Evolutionary conservation across 2,329 filamentous ascomycete genomes (phyloP).

Genomic region (Aspergillus caelatus): DNA sequence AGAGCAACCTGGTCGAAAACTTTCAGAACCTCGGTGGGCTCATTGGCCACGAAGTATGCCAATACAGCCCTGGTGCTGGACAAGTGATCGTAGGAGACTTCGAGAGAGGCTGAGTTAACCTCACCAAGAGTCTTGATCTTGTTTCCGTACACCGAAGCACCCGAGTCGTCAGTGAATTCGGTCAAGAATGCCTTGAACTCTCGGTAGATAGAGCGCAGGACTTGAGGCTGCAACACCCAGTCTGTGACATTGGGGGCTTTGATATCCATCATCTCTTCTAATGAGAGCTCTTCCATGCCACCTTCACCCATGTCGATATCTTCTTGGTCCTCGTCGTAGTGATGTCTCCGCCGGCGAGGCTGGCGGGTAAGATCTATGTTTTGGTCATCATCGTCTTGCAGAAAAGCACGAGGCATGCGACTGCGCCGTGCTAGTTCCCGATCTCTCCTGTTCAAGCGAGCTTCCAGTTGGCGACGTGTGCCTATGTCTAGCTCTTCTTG

Average conservation of each 20-base stretch:
- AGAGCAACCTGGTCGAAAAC: slow-evolving; percentile 97
- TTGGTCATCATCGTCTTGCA: slow-evolving; percentile 76
- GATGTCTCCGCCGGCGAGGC: slow-evolving; percentile 79
- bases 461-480: slow-evolving; percentile 62
- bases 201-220: slow-evolving; percentile 89
- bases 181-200: slow-evolving; percentile 98
- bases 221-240: slow-evolving; percentile 88
- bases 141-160: slow-evolving; percentile 90
- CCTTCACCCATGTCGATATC: slow-evolving; percentile 87
- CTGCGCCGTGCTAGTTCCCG: slow-evolving; percentile 61
- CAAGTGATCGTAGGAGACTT: slow-evolving; percentile 93
- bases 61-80: slow-evolving; percentile 88
- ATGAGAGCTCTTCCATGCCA: slow-evolving; percentile 91
- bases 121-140: slow-evolving; percentile 95
- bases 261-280: slow-evolving; percentile 88
- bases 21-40: slow-evolving; percentile 90
- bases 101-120: slow-evolving; percentile 91
- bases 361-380: slow-evolving; percentile 84
- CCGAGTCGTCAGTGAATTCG: slow-evolving; percentile 88
- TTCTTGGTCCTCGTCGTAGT: slow-evolving; percentile 92
- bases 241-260: slow-evolving; percentile 93
- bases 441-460: slow-evolving; percentile 64
- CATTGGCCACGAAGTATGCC: slow-evolving; percentile 94
- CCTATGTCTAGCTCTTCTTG: slow-evolving; percentile 64
- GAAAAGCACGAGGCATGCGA: slow-evolving; percentile 64